Percentiles rank a stretch among this genome's conserved stretches.
phyloP scores from a whole-genome alignment of 352 stramenopile genomes.

The Globisporangium solare region DNA sequence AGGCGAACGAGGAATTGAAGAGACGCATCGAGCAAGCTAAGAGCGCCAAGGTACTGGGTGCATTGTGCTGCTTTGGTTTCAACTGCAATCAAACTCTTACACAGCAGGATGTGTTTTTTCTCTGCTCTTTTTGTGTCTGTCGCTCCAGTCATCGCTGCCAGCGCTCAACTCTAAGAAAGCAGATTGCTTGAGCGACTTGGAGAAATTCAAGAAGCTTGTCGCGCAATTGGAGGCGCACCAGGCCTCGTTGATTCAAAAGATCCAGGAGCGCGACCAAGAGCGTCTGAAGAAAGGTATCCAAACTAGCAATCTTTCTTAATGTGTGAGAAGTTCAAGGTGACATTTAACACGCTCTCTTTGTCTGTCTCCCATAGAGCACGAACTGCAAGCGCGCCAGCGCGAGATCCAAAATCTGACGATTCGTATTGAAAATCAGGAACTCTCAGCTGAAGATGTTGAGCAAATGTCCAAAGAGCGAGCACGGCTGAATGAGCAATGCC shows the following conservation, averaged over 20 bases:
- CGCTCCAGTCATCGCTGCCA: conserved; percentile 50
- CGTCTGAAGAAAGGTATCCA: conserved; percentile 69
- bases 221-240: conserved; percentile 76
- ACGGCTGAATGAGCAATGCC: conserved; percentile 69
- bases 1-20: conserved; percentile 51
- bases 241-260: conserved; percentile 76
- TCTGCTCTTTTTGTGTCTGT: neutral
- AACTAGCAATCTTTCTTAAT: neutral
- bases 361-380: conserved; percentile 31
- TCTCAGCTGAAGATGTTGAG: conserved; percentile 73
- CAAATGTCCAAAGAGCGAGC: conserved; percentile 63
- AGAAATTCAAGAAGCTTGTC: conserved; percentile 91
- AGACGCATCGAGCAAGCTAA: conserved; percentile 67
- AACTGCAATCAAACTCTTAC: neutral
- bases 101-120: neutral
- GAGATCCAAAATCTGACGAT: conserved; percentile 53
- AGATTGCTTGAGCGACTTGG: conserved; percentile 85
- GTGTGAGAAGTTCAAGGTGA: neutral
- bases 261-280: conserved; percentile 76
- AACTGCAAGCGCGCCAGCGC: conserved; percentile 43
- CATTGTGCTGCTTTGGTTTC: neutral
- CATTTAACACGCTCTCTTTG: conserved; percentile 8
- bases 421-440: conserved; percentile 75
- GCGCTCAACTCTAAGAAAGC: conserved; percentile 79
- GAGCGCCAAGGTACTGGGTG: conserved; percentile 44